Evolutionary conservation across 345 rosid genomes (phyloP).

Genomic region (Dipteronia sinensis): DNA sequence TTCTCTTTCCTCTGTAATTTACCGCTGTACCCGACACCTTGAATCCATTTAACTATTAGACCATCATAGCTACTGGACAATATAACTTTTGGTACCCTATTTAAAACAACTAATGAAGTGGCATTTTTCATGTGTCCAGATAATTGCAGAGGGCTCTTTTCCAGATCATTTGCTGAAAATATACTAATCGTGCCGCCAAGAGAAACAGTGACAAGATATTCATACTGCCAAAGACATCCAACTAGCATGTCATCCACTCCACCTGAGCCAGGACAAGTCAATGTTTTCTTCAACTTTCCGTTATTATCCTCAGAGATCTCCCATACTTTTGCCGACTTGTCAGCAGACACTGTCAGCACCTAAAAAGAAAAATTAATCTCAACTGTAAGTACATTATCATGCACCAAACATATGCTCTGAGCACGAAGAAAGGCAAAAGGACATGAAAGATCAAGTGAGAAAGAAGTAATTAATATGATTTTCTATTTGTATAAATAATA

Average conservation of each 20-base stretch:
- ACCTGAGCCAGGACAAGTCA: slow-evolving; percentile 65
- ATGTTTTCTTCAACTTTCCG: slow-evolving; percentile 68
- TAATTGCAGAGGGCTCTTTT: slow-evolving; percentile 64
- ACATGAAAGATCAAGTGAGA: background rate
- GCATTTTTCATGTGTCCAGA: slow-evolving; percentile 91
- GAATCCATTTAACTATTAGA: slow-evolving; percentile 83
- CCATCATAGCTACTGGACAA: slow-evolving; percentile 92
- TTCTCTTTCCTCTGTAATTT: slow-evolving; percentile 74
- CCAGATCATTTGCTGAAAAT: slow-evolving; percentile 77
- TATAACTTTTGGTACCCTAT: slow-evolving; percentile 55
- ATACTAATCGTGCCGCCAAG: slow-evolving; percentile 86
- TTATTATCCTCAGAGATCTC: slow-evolving; percentile 72
- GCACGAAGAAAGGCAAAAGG: background rate
- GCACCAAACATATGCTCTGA: background rate
- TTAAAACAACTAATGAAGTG: slow-evolving; percentile 71
- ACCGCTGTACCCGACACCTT: slow-evolving; percentile 81
- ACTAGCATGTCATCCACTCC: slow-evolving; percentile 96
- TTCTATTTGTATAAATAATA: background rate
- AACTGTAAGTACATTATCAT: slow-evolving; percentile 2
- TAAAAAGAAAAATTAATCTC: slow-evolving; percentile 28
- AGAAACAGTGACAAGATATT: slow-evolving; percentile 84
- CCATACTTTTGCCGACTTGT: slow-evolving; percentile 97
- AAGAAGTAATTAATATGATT: slow-evolving; percentile 14
- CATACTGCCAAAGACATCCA: slow-evolving; percentile 93
- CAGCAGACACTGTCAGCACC: slow-evolving; percentile 94